Evolutionary conservation across 116 monocot genomes (phyloP).

Genomic region (Cymodocea nodosa): DNA sequence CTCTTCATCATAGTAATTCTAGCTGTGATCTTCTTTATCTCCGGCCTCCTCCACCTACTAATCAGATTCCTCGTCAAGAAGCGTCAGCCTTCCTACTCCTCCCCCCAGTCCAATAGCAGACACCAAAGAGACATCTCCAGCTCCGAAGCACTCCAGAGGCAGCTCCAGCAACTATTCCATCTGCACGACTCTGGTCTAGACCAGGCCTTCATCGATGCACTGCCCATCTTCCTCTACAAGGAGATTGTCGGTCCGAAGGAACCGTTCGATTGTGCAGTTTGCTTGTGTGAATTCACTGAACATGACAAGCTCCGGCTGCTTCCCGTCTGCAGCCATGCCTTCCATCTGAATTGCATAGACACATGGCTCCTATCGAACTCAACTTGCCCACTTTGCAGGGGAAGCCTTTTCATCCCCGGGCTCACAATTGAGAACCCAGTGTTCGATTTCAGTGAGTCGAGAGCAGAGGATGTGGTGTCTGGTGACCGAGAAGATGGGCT

Average conservation of each 20-base stretch:
- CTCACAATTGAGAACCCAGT: conserved; percentile 39
- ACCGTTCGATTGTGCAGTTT: conserved; percentile 69
- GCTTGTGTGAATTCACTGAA: conserved; percentile 47
- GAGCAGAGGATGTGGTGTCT: conserved; percentile 15
- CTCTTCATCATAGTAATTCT: conserved; percentile 63
- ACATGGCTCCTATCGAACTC: conserved; percentile 73
- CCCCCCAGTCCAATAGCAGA: conserved; percentile 5
- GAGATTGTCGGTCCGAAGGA: conserved; percentile 57
- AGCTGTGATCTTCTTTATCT: conserved; percentile 62
- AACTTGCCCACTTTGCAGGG: conserved; percentile 70
- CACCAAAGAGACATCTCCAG: conserved; percentile 10
- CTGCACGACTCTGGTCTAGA: conserved; percentile 70
- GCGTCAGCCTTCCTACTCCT: conserved; percentile 4
- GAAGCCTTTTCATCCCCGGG: conserved; percentile 32
- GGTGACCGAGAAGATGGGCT: conserved; percentile 16
- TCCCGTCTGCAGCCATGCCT: conserved; percentile 60
- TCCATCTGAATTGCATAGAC: conserved; percentile 71
- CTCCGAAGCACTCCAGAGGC: conserved; percentile 53
- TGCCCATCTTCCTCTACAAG: conserved; percentile 56
- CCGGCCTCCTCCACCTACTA: conserved; percentile 53
- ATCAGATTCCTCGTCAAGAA: conserved; percentile 45
- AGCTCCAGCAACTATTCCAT: conserved; percentile 75
- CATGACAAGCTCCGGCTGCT: conserved; percentile 55
- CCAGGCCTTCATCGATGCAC: conserved; percentile 56
- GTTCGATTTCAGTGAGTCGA: conserved; percentile 35